A percentile compares a stretch with the other conserved stretches of the same genome.
Evolutionary conservation across 1,284 basidiomycete species (phyloP).

Genomic region (Flammula alnicola): DNA sequence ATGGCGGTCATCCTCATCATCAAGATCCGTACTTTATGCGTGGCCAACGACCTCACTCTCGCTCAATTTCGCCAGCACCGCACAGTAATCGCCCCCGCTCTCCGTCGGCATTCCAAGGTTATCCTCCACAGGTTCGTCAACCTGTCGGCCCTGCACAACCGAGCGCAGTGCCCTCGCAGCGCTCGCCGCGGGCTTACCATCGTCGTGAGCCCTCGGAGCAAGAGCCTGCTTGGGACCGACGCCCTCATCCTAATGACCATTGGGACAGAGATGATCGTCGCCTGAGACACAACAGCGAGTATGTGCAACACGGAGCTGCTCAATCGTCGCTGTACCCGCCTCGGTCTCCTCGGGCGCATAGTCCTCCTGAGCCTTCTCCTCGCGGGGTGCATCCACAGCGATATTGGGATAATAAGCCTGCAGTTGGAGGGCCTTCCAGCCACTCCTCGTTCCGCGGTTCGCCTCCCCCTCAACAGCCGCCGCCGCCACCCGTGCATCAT

Average conservation of each 20-base stretch:
- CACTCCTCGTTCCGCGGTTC: conserved; percentile 33
- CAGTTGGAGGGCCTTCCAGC: conserved; percentile 27
- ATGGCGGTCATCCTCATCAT: conserved; percentile 48
- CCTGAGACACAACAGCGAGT: conserved; percentile 52
- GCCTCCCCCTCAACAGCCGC: conserved; percentile 36
- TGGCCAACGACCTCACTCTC: conserved; percentile 53
- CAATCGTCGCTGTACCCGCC: conserved; percentile 40
- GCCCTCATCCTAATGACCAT: conserved; percentile 42
- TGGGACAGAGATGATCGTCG: conserved; percentile 54
- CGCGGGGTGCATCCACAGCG: conserved; percentile 48
- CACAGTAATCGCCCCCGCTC: conserved; percentile 50
- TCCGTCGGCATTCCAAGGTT: conserved; percentile 50
- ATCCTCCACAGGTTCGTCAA: conserved; percentile 48
- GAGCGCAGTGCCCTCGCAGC: conserved; percentile 44
- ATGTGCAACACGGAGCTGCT: conserved; percentile 39
- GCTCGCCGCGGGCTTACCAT: conserved; percentile 58
- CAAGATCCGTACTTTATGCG: conserved; percentile 58
- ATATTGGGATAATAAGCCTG: conserved; percentile 50
- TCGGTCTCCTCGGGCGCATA: conserved; percentile 47
- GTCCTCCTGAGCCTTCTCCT: conserved; percentile 59
- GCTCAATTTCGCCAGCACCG: conserved; percentile 61
- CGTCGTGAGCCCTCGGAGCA: conserved; percentile 36
- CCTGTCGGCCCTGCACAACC: conserved; percentile 59
- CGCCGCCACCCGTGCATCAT: conserved; percentile 29
- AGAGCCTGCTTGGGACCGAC: conserved; percentile 62